Base-by-base conservation (phyloP, 2,329 filamentous ascomycete genomes). In the Penicillium sp. region DNA sequence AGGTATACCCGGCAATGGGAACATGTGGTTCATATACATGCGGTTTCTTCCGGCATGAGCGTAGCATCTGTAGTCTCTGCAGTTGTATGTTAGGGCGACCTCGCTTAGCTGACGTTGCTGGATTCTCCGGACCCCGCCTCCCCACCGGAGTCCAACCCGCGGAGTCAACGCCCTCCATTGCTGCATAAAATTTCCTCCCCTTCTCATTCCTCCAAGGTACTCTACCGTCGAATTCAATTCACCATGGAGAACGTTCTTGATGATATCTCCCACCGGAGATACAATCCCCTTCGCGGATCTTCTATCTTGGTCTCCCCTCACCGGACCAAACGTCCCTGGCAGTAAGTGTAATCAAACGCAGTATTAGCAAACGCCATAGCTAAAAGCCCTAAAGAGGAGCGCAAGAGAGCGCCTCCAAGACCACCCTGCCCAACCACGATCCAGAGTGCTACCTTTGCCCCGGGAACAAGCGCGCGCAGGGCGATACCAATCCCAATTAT, bases 271-370 rank as follows among this genome's bases (percentile, higher is more conserved):
- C 94, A 99, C 72, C 83, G 94, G 67, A 88, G 94, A 72, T 97
- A 89, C 75, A 99, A 99, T 72, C 90, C 91, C 49, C 81, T 99
- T 58, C 88, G 90, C 61, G 92, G 90, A 57, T 91, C 88, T 58
- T 96, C 92, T 88, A 83, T 99, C 56, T 83, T 99, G 36, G 94
- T 99, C 13, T 97, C 94, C 14, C 94, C 94, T 57, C 94, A 99
- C 75, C 83, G 94, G 51, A 97, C 92, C 49, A 97, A 97, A 83
- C 84, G 94, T 61, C 94, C 94, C 68, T 99, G 94, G 94, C 94
- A 97, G 90, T 96, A 80, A 83, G 89, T 79, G 49, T 24, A 7
- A n/a, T 31, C 7, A 4, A 22, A 22, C 11, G 16, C 8, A 27
- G 21, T 3, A 47, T n/a, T 42, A 10, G 4, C 21, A 14, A n/a